phyloP scores from a whole-genome alignment of 2,329 filamentous ascomycete species.

The Macrophomina phaseolina region DNA sequence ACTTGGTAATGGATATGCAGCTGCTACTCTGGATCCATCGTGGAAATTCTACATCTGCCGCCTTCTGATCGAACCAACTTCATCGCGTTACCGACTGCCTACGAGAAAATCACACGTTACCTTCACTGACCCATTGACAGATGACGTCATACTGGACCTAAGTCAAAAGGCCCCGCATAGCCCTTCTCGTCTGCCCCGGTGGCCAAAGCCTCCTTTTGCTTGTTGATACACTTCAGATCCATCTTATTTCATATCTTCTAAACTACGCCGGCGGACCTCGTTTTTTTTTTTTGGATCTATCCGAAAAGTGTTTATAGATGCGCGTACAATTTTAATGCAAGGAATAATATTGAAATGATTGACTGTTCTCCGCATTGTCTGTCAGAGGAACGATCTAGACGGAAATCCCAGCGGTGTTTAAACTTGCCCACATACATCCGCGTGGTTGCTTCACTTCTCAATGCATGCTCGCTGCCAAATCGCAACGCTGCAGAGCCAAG shows the following conservation, averaged over 20 bases:
- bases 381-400: too few species aligned
- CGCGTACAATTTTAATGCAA: neutral
- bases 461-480: too few species aligned
- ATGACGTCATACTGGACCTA: neutral
- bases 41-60: neutral
- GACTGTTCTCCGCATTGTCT: too few species aligned
- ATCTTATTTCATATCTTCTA: too few species aligned
- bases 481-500: too few species aligned
- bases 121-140: constrained; percentile 10
- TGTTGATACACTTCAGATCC: constrained; percentile 4
- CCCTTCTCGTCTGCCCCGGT: neutral
- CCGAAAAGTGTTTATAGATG: neutral
- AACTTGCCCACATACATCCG: too few species aligned
- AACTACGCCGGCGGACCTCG: too few species aligned
- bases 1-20: neutral
- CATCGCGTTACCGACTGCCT: neutral
- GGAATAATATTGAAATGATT: too few species aligned
- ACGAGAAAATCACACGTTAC: neutral
- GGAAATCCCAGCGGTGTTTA: too few species aligned
- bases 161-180: neutral
- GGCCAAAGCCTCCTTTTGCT: neutral
- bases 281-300: neutral
- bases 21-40: too few species aligned
- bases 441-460: too few species aligned
- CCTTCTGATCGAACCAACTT: neutral